Base-by-base conservation (phyloP, 352 stramenopile species). In the Discostella stelligera region DNA sequence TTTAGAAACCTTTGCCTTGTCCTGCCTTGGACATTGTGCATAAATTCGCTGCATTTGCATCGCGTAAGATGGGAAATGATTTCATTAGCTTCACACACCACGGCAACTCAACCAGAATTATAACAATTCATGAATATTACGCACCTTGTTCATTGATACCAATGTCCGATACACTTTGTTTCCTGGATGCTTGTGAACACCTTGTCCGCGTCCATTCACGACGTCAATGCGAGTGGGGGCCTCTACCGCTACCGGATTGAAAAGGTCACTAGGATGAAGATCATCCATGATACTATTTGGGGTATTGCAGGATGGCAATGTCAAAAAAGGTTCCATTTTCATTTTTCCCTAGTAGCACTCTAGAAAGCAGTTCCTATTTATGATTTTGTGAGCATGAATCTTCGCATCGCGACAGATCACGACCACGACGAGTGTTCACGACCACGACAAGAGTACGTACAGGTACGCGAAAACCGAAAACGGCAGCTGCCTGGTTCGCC, bases 161-260 rank as follows among this genome's bases (percentile, higher is more conserved):
- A 77, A 39, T 41, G 46, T 65, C 27, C 69, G 39, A 53, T 66
- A 77, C 16, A 25, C 62, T 13, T 66, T 11, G 48, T 77, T 77
- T 56, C 69, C 69, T 52, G 60, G 50, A 41, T 55, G 50, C 13
- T 39, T 20, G 20, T 71, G 60, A 10, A 71, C 11, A 30, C 52
- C 69, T 27, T 71, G 52, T 14, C 69, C 69, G n/a, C 52, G 20
- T 9, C 69, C 69, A 66, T 44, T 59, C 9, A 77, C 18, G 0
- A 77, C 61, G 18, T 77, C 69, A 21, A 59, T 48, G 61, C 20
- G 30, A 20, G 14, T 41, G 13, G 23, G 25, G 21, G 44, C 37
- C 21, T 11, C 23, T n/a, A 49, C 27, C 2, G 27, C 23, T n/a
- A 49, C 27, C 2, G 27, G 27, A 32, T 32, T 32, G 27, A 32